These are phyloP conservation scores for Boletus smithii DNA, from an alignment of 1,284 basidiomycete genomes.

Conservation along the genomic window DNA sequence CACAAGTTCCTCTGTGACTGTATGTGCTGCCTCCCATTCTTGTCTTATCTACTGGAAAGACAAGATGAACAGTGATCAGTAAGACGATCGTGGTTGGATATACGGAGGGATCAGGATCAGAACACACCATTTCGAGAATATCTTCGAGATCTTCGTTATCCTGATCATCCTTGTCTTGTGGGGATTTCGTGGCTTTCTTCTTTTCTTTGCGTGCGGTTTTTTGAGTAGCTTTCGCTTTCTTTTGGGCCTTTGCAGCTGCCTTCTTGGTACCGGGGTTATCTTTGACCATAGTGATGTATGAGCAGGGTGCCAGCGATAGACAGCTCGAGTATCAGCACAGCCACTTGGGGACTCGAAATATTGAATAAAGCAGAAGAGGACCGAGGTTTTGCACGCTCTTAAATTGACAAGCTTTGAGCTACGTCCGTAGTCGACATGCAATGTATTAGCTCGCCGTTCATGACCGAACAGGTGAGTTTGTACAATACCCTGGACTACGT, in stretches of 20 bases:
- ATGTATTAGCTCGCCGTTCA: too few relatives aligned
- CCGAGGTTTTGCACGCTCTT: too few relatives aligned
- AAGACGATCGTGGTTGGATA: not conserved
- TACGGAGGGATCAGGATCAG: not conserved
- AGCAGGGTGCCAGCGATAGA: too few relatives aligned
- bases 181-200: constrained; percentile 49
- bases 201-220: constrained; percentile 72
- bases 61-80: not conserved
- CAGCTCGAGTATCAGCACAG: not conserved
- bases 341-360: not conserved
- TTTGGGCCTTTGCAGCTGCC: constrained; percentile 56
- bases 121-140: constrained; percentile 69
- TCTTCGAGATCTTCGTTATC: constrained; percentile 78
- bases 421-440: too few relatives aligned
- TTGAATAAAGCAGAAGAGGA: too few relatives aligned
- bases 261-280: constrained; percentile 43
- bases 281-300: constrained; percentile 21
- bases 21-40: constrained; percentile 74
- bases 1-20: constrained; percentile 72
- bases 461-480: too few relatives aligned
- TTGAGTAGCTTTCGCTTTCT: constrained; percentile 68
- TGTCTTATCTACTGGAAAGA: constrained; percentile 58
- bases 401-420: too few relatives aligned
- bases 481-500: constrained; percentile 5
- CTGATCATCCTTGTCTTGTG: constrained; percentile 50